Base-by-base conservation (phyloP, 1,284 basidiomycete genomes). In the Cutaneotrichosporon sp. region DNA sequence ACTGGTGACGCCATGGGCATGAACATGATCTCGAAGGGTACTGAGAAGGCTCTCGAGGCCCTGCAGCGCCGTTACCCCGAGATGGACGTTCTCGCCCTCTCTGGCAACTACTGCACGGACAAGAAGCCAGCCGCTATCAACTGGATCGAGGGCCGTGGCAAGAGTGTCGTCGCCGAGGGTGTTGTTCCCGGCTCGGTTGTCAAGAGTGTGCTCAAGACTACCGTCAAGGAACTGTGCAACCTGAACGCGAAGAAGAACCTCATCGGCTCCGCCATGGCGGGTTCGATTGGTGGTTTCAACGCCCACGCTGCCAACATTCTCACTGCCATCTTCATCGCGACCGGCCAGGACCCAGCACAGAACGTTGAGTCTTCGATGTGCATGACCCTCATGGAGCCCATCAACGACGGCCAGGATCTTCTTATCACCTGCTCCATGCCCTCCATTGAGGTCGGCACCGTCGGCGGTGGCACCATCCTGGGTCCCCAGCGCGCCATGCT, bases 91-190 rank as follows among this genome's bases (percentile, higher is more conserved):
- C 81, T 97, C 24, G 89, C 93, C 12, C 81, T 99, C 10, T 91
- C 87, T 4, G 96, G 94, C 47, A 99, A 99, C 76, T 99, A 97
- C 75, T 98, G 96, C 79, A 99, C 91, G 52, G 96, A 99, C 79
- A 99, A 99, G 86, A 99, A 99, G 79, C 90, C 96, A 0, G 91
- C 94, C 8, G 96, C 96, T 39, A 97, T 99, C 78, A 98, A 99
- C 78, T 99, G 96, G 96, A 97, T 98, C 64, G 94, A 97, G 76
- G 96, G 96, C 2, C 81, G 94, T 52, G 96, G 96, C 25, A 99
- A 99, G 85, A 88, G 86, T 52, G 88, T 98, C 20, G 93, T 97
- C 42, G 93, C 92, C 0, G 96, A 99, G 78, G 92, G 92, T 4
- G 81, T 97, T 43, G 79, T 99, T 22, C 89, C 93, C 0, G 94